Evolutionary conservation across 2,329 filamentous ascomycete species (phyloP), one percentile per base, ranked within the genome.

Genomic region (Scedosporium dehoogii): DNA sequence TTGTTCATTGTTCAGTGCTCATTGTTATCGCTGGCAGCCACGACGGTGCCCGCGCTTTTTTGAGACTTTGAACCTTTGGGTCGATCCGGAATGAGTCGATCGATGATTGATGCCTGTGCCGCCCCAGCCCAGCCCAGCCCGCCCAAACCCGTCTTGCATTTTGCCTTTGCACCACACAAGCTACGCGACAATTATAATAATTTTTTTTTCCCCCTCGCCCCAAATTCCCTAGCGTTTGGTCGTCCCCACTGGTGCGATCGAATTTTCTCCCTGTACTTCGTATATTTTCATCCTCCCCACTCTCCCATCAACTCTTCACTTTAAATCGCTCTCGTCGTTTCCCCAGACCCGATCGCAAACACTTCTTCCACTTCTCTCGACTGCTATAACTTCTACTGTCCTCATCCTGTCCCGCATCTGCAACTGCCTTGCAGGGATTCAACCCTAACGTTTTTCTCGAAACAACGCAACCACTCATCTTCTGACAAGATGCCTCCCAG

Each of bases 401-500:
- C 16, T 46, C 44, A 16, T 46, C 44, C 18, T n/a, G 44, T 4
- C 5, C 18, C 6, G 44, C 44, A 16, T 6, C 44, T 18, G 16
- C 44, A 33, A 3, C 10, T n/a, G 7, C 44, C 6, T 46, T 46
- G 44, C 44, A 46, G 44, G 16, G 44, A 46, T 46, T 7, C 44
- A 46, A 46, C 44, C 18, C 14, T 16, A 46, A 46, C 51, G 14
- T 27, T 21, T 56, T 27, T 16, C 18, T 12, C 51, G 4, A 21
- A n/a, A 38, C 6, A 21, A 41, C 38, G 10, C 25, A 59, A 27
- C 58, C 21, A 29, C 38, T 25, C n/a, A 21, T 23, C 18, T 53
- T 63, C 66, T 68, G 70, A 73, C 70, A 77, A 71, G 71, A 78
- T 78, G 76, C 73, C 76, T 72, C 71, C 74, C 63, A 73, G 71